Evolutionary conservation across 345 rosid species (phyloP).

Genomic region (Anastatica hierochuntica): DNA sequence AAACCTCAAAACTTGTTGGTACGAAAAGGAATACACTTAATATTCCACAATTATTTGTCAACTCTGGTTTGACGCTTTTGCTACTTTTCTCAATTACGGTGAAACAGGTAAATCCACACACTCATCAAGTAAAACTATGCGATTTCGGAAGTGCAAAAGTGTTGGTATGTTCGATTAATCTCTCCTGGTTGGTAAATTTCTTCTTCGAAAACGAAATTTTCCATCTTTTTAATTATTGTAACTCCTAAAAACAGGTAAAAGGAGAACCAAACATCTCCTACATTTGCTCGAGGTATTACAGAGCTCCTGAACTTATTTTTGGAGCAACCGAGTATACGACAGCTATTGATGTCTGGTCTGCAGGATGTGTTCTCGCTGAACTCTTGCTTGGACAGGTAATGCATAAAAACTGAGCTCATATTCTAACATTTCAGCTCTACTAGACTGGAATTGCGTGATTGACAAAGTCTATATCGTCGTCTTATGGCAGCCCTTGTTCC

Average conservation of each 20-base stretch:
- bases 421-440: background rate
- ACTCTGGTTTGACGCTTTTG: background rate
- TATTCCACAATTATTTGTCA: background rate
- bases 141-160: conserved; percentile 99
- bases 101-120: conserved; percentile 87
- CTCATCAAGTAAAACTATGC: conserved; percentile 93
- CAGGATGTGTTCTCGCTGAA: conserved; percentile 93
- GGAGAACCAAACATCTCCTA: conserved; percentile 97
- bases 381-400: conserved; percentile 84
- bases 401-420: background rate
- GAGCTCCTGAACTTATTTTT: conserved; percentile 98
- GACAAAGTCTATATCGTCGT: background rate
- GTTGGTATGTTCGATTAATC: conserved; percentile 42
- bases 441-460: conserved; percentile 1
- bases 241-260: conserved; percentile 52
- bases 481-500: conserved; percentile 75
- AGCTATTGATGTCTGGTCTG: conserved; percentile 98
- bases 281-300: conserved; percentile 90
- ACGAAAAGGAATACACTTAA: conserved; percentile 3
- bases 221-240: background rate
- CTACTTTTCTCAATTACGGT: background rate
- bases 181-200: background rate
- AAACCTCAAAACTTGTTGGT: conserved; percentile 99
- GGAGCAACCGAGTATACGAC: conserved; percentile 94
- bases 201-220: background rate